Evolutionary conservation across 108 stramenopile genomes (phyloP).

Genomic region (Schizochytrium sp.): DNA sequence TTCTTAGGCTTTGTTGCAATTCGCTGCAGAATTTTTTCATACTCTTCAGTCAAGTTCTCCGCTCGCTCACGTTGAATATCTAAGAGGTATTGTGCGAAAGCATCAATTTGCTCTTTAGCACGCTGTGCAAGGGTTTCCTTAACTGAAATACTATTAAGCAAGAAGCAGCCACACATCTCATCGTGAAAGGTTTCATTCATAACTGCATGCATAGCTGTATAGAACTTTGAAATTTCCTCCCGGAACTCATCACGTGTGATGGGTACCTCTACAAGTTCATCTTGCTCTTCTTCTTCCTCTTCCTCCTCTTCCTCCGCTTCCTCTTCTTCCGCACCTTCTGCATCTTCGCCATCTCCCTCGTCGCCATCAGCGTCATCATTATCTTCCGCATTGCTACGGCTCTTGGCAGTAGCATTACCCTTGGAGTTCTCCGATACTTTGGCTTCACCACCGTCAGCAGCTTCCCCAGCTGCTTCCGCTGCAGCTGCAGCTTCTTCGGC

Average conservation of each 20-base stretch:
- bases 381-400: background rate
- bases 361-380: background rate
- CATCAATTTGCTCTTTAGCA: constrained; percentile 72
- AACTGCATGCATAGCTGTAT: constrained; percentile 54
- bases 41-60: constrained; percentile 66
- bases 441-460: background rate
- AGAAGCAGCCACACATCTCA: constrained; percentile 65
- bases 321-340: constrained; percentile 20
- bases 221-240: constrained; percentile 64
- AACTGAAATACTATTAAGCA: constrained; percentile 66
- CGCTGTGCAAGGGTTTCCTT: constrained; percentile 66
- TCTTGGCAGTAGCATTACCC: background rate
- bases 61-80: constrained; percentile 67
- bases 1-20: constrained; percentile 74
- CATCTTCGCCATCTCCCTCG: background rate
- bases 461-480: background rate
- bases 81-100: constrained; percentile 69
- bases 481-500: background rate
- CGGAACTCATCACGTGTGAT: constrained; percentile 63
- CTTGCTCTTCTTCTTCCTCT: constrained; percentile 32
- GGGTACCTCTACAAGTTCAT: constrained; percentile 47
- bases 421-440: background rate
- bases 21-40: constrained; percentile 72
- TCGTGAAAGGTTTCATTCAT: constrained; percentile 7
- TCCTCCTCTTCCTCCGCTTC: constrained; percentile 22